These are phyloP conservation scores for Ricinus communis DNA, from an alignment of 345 rosid genomes.

Conservation along the genomic window DNA sequence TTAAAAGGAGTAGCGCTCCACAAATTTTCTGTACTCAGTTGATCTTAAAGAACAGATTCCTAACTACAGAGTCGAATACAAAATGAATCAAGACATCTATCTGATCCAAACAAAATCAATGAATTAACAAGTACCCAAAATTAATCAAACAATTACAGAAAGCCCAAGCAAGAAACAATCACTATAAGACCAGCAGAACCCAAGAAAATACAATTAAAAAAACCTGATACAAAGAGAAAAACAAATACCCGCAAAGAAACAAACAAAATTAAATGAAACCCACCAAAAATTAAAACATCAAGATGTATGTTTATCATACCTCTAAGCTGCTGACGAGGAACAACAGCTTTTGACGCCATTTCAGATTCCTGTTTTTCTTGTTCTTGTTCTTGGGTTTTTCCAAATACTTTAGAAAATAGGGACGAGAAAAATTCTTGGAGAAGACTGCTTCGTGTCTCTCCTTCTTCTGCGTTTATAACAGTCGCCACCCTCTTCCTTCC, in stretches of 20 bases:
- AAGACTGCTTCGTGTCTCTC: conserved; percentile 53
- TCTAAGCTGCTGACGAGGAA: conserved; percentile 31
- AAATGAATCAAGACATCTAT: too few species aligned
- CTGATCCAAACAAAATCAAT: neutral
- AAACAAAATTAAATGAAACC: neutral
- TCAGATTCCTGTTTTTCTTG: conserved; percentile 22
- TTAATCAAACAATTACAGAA: neutral
- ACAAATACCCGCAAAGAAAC: neutral
- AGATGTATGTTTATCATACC: conserved; percentile 26
- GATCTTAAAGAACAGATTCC: too few species aligned
- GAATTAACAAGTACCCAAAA: neutral
- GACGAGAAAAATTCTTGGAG: conserved; percentile 66
- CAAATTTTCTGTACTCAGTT: too few species aligned
- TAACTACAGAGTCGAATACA: neutral
- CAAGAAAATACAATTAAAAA: neutral
- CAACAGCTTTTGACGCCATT: conserved; percentile 53
- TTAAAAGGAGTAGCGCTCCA: neutral
- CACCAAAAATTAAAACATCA: neutral
- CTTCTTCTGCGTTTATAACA: conserved; percentile 32
- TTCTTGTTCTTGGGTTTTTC: conserved; percentile 31
- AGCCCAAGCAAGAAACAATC: neutral
- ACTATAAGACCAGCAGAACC: neutral
- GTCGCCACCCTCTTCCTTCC: conserved; percentile 50
- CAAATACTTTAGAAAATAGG: conserved; percentile 50
- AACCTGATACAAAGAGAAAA: neutral